A percentile compares a stretch with the other conserved stretches of the same genome.
These are phyloP conservation scores for Daedaleopsis sinensis DNA, from an alignment of 768 basidiomycete genomes.

Conservation along the genomic window DNA sequence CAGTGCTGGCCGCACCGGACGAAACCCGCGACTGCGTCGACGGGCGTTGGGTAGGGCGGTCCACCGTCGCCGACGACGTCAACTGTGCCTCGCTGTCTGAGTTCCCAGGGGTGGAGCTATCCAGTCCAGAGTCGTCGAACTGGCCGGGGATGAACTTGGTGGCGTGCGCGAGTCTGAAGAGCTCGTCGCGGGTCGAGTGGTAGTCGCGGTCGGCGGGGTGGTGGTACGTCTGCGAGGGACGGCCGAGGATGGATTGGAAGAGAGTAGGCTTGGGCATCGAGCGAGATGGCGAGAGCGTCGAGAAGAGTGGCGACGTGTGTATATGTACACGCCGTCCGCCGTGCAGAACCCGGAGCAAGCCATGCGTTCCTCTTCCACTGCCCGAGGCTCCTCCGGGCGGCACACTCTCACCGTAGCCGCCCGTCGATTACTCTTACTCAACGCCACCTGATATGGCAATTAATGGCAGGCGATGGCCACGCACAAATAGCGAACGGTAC, in stretches of 20 bases:
- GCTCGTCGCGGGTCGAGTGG: conserved; percentile 52
- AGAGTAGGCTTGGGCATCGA: conserved; percentile 59
- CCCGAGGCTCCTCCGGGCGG: conserved; percentile 1
- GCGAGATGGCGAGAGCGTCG: neutral
- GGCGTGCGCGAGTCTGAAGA: conserved; percentile 47
- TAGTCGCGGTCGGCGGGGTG: conserved; percentile 49
- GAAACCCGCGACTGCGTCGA: neutral
- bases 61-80: conserved; percentile 6
- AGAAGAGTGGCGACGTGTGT: neutral
- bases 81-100: conserved; percentile 17
- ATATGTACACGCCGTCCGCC: conserved; percentile 2
- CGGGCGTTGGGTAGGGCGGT: conserved; percentile 1
- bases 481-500: too few relatives aligned
- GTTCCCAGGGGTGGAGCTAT: conserved; percentile 23
- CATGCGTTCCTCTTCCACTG: neutral
- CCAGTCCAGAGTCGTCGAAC: conserved; percentile 18
- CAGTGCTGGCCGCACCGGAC: conserved; percentile 2
- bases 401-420: neutral
- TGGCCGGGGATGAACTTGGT: conserved; percentile 19
- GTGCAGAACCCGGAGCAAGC: neutral
- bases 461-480: too few relatives aligned
- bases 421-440: neutral
- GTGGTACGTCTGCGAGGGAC: conserved; percentile 66
- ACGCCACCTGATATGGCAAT: neutral
- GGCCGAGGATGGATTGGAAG: conserved; percentile 60